A percentile compares a stretch with the other conserved stretches of the same genome.
phyloP scores from a whole-genome alignment of 2,329 filamentous ascomycete species.

The Fusarium sororula region DNA sequence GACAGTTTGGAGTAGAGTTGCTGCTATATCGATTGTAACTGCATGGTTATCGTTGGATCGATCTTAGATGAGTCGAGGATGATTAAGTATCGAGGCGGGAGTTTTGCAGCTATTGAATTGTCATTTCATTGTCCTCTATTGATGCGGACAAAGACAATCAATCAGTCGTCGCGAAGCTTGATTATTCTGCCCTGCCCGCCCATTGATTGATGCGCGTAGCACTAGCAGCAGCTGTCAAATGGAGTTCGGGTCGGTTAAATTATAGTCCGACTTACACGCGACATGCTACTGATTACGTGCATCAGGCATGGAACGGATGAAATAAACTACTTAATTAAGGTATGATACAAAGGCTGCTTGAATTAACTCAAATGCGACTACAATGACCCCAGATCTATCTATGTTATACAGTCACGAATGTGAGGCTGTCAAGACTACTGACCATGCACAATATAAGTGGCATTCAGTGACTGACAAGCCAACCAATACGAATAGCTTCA shows the following conservation, averaged over 20 bases:
- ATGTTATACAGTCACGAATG: too few relatives aligned
- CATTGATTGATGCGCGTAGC: constrained; percentile 32
- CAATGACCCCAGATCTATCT: background rate
- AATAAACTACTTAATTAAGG: background rate
- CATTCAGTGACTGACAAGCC: background rate
- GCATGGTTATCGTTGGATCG: constrained; percentile 32
- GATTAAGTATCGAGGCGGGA: background rate
- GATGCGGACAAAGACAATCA: constrained; percentile 36
- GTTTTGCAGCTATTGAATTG: constrained; percentile 25
- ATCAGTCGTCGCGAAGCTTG: constrained; percentile 34
- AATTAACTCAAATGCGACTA: background rate
- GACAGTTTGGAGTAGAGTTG: background rate
- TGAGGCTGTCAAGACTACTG: too few relatives aligned
- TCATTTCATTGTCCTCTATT: constrained; percentile 28
- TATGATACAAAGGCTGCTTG: background rate
- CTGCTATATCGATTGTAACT: constrained; percentile 28
- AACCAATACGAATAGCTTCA: background rate
- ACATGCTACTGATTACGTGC: background rate
- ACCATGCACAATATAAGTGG: too few relatives aligned
- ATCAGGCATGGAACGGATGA: background rate
- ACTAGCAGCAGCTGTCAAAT: constrained; percentile 21
- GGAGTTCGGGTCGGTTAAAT: constrained; percentile 23
- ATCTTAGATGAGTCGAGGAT: background rate
- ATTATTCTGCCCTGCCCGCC: constrained; percentile 15
- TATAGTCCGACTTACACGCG: constrained; percentile 38